These are phyloP conservation scores for Tylopilus sp. DNA, from an alignment of 768 basidiomycete species.

Conservation along the genomic window DNA sequence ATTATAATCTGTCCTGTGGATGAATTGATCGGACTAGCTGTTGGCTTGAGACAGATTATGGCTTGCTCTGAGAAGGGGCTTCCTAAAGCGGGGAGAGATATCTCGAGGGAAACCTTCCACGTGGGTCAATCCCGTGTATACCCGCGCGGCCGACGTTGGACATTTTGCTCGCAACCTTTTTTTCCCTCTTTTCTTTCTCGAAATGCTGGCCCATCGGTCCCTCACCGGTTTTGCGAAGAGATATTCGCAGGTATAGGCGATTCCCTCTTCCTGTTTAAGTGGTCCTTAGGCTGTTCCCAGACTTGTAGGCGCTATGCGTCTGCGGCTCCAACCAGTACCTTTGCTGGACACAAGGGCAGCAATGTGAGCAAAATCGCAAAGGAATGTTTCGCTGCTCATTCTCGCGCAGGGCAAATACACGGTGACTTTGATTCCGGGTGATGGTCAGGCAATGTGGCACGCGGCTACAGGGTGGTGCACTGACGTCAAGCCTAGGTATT, in stretches of 20 bases:
- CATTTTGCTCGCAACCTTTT: constrained; percentile 16
- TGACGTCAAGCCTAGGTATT: constrained; percentile 62
- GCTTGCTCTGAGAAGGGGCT: neutral
- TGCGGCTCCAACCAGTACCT: constrained; percentile 79
- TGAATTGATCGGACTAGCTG: neutral
- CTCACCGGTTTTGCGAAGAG: constrained; percentile 53
- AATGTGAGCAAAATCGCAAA: constrained; percentile 55
- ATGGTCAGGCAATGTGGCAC: constrained; percentile 52
- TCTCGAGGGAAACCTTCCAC: constrained; percentile 9
- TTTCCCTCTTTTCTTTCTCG: constrained; percentile 20
- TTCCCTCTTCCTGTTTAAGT: neutral
- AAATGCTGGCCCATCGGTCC: constrained; percentile 60
- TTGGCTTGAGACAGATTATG: neutral
- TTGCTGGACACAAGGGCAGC: constrained; percentile 84
- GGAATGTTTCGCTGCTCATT: constrained; percentile 3
- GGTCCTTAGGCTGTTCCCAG: constrained; percentile 33
- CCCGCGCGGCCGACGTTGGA: constrained; percentile 14
- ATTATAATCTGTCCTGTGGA: constrained; percentile 2
- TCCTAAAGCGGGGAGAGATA: constrained; percentile 7
- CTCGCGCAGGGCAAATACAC: constrained; percentile 83
- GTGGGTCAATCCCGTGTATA: constrained; percentile 21
- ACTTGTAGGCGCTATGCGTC: constrained; percentile 61
- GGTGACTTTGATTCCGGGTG: constrained; percentile 95
- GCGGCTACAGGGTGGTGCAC: constrained; percentile 2
- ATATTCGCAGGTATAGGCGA: constrained; percentile 44